Evolutionary conservation across 352 stramenopile species (phyloP).

Genomic region (Globisporangium recalcitrans): DNA sequence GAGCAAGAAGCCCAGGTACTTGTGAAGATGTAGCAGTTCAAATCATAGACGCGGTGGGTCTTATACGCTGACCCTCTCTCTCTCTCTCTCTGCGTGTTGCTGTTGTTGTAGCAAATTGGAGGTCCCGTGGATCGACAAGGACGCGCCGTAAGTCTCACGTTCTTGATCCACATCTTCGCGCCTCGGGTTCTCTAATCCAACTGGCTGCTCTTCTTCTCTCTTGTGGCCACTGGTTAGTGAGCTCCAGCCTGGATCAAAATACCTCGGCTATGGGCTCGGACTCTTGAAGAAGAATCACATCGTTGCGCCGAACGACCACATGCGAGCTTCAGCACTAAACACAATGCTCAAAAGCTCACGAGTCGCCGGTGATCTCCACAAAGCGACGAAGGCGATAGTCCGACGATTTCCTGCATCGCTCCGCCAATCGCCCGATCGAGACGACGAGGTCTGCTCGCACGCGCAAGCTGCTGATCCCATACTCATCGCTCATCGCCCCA

Average conservation of each 20-base stretch:
- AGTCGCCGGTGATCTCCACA: background rate
- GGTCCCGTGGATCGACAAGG: conserved; percentile 10
- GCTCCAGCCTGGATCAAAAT: conserved; percentile 54
- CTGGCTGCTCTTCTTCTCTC: background rate
- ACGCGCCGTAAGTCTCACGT: conserved; percentile 3
- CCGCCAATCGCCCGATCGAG: conserved; percentile 38
- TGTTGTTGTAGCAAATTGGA: conserved; percentile 1
- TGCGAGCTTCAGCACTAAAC: too few species aligned
- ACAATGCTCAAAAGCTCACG: too few species aligned
- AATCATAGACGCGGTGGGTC: background rate
- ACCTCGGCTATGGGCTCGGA: conserved; percentile 65
- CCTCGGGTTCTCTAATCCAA: too few species aligned
- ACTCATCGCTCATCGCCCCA: conserved; percentile 26
- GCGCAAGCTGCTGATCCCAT: conserved; percentile 41
- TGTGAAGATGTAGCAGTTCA: background rate
- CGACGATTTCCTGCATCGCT: conserved; percentile 31
- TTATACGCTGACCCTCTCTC: background rate
- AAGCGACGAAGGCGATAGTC: conserved; percentile 19
- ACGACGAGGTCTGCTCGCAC: conserved; percentile 44
- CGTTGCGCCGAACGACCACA: conserved; percentile 32
- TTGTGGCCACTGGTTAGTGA: conserved; percentile 25
- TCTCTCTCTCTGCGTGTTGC: background rate
- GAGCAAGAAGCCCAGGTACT: conserved; percentile 9
- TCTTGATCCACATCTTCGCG: too few species aligned
- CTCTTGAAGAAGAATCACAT: conserved; percentile 77